Base-by-base conservation (phyloP, 2,329 filamentous ascomycete species). In the Aspergillus pseudotamarii region DNA sequence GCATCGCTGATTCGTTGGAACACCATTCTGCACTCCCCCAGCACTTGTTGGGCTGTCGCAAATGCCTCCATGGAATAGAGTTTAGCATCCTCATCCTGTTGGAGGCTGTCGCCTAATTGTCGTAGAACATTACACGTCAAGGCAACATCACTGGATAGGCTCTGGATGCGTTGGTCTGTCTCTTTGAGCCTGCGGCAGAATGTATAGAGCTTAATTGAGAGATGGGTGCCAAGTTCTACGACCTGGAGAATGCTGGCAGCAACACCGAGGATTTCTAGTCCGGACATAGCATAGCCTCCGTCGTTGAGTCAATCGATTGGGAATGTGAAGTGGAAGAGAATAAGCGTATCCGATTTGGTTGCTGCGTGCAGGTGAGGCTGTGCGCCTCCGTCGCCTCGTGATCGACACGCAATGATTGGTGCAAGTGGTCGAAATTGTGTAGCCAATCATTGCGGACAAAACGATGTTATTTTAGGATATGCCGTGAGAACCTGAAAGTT, bases 391-490 rank as follows among this genome's bases (percentile, higher is more conserved):
- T 38, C 19, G 51, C 51, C 51, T 55, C 32, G 34, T 55, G 51
- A 38, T 55, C 34, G 32, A 38, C 51, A 38, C 34, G n/a, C n/a
- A 16, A 16, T 55, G 34, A 55, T 55, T 55, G 51, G 51, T 55
- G 51, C 32, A 38, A 16, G 19, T 36, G 21, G 21, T 55, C 21
- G 26, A 38, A 36, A 38, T 23, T 26, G n/a, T 23, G 11, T 21
- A 26, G 51, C 51, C 51, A 55, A 38, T 55, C 30, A 55, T 14
- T 10, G 11, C 11, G 4, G 14, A 26, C 12, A 5, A 38, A 9
- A 6, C n/a, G 51, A 12, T 21, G 28, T 14, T 51, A 50, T 50
- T 30, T 50, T 50, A 28, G 46, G 46, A 28, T 16, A 28, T 28
- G 6, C 4, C 23, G 16, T n/a, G 23, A 26, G 12, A 19, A 19